Percentiles rank a stretch among this genome's conserved stretches.
phyloP scores from a whole-genome alignment of 805 yeast species.

The Jamesozyma spencerorum region DNA sequence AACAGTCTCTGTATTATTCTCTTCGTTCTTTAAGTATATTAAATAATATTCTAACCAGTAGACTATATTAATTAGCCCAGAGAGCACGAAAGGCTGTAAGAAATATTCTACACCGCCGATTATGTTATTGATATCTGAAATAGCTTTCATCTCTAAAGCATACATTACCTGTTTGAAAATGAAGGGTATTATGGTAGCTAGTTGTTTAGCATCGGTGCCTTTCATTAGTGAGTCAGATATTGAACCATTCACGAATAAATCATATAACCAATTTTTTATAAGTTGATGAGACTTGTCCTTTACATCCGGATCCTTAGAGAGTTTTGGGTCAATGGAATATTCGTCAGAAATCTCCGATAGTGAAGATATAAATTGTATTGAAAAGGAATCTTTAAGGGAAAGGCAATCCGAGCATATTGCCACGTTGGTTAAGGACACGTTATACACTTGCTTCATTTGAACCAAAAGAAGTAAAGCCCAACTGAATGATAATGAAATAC shows the following conservation, averaged over 20 bases:
- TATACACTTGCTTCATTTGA: constrained; percentile 33
- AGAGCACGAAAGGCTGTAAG: constrained; percentile 64
- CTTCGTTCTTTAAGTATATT: constrained; percentile 23
- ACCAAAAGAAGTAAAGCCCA: constrained; percentile 42
- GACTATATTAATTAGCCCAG: constrained; percentile 45
- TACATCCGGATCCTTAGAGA: constrained; percentile 19
- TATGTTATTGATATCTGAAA: constrained; percentile 50
- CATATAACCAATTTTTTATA: constrained; percentile 67
- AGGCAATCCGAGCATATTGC: constrained; percentile 15
- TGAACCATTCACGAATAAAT: constrained; percentile 75
- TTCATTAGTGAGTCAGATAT: constrained; percentile 75
- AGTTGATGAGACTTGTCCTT: constrained; percentile 24
- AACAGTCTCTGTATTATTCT: constrained; percentile 20
- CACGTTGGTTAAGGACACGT: constrained; percentile 25
- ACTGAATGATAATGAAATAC: constrained; percentile 67
- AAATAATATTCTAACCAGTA: constrained; percentile 40
- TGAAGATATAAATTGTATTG: constrained; percentile 23
- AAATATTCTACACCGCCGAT: constrained; percentile 81
- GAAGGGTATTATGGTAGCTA: constrained; percentile 59
- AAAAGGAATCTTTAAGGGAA: constrained; percentile 23
- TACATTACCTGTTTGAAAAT: constrained; percentile 64
- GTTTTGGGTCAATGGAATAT: constrained; percentile 20
- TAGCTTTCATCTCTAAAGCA: constrained; percentile 43
- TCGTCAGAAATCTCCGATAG: constrained; percentile 19
- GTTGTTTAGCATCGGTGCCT: constrained; percentile 55